Evolutionary conservation across 2,329 filamentous ascomycete genomes (phyloP), one percentile per base, ranked within the genome.

Genomic region (Ceratocystis smalleyi): DNA sequence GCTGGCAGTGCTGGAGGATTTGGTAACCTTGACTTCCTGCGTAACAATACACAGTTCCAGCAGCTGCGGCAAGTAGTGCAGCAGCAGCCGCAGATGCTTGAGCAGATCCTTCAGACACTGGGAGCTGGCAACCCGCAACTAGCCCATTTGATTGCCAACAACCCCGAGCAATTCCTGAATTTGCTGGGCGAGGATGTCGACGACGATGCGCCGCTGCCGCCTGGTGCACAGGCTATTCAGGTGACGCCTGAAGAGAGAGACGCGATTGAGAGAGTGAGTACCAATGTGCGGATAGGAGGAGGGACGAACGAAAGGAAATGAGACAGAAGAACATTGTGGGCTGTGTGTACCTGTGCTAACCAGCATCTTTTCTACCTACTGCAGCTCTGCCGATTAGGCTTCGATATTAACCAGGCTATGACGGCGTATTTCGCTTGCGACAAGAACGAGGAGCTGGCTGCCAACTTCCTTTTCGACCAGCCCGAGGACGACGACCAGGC

Each of bases 351-450:
- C 32, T 35, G 32, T 62, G 17, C 54, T 61, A 55, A 54, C 35
- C 40, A 43, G 8, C 3, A 12, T 54, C 40, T 49, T 32, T 30
- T 15, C 6, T 32, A 12, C 12, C 10, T n/a, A 12, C 10, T 43
- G 15, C 68, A 95, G 89, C 80, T 99, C 72, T 96, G 90, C 77
- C 87, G 88, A 68, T 85, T 99, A 55, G 94, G 94, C 43, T 99
- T 99, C 74, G 85, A 92, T 70, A 86, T 91, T 67, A 91, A 97
- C 70, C 84, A 91, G 70, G 94, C 94, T 62, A 96, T 97, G 69
- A 92, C 99, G 77, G 94, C 94, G 30, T 99, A 97, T 77, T 99
- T 99, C 73, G 94, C 94, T 43, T 99, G 94, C 75, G 94, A 99
- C 76, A 99, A 97, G 83, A 97, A 99, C 75, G 94, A 99, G 77